Evolutionary conservation across 768 basidiomycete species (phyloP).

Genomic region (Leccinellum luteum): DNA sequence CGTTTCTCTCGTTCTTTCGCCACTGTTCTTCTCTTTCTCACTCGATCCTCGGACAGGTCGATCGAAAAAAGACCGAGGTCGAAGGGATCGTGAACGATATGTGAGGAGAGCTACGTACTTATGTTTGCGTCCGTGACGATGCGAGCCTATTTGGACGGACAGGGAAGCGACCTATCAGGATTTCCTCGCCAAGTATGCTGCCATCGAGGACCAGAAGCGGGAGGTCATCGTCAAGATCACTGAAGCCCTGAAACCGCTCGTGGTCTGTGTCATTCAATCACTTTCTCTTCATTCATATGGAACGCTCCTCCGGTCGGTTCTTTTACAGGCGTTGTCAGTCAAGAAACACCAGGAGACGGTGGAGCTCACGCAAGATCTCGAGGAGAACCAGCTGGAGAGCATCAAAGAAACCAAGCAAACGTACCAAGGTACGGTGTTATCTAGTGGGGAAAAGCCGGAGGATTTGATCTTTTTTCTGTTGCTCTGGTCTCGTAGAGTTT

Average conservation of each 20-base stretch:
- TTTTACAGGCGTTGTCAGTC: constrained; percentile 24
- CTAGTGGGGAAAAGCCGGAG: not conserved
- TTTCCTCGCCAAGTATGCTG: constrained; percentile 23
- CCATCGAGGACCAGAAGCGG: constrained; percentile 28
- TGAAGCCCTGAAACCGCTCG: constrained; percentile 23
- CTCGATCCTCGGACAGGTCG: constrained; percentile 13
- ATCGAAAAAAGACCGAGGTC: constrained; percentile 19
- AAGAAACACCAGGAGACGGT: constrained; percentile 27
- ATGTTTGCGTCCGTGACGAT: constrained; percentile 2
- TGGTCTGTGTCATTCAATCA: constrained; percentile 16
- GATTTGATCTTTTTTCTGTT: not conserved
- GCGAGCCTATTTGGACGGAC: not conserved
- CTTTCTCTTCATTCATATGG: not conserved
- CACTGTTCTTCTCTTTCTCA: not conserved
- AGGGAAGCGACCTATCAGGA: constrained; percentile 28
- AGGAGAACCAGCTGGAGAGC: constrained; percentile 24
- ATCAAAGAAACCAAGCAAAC: constrained; percentile 19
- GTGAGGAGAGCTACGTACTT: constrained; percentile 18
- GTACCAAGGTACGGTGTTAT: constrained; percentile 18
- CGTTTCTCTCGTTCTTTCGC: not conserved
- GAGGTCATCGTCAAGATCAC: constrained; percentile 25
- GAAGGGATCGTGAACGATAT: constrained; percentile 20
- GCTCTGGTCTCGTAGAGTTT: constrained; percentile 12
- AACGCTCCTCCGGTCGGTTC: not conserved
- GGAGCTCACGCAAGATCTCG: constrained; percentile 18